Evolutionary conservation across 1,284 basidiomycete species (phyloP).

Genomic region (Puccinia triticina): DNA sequence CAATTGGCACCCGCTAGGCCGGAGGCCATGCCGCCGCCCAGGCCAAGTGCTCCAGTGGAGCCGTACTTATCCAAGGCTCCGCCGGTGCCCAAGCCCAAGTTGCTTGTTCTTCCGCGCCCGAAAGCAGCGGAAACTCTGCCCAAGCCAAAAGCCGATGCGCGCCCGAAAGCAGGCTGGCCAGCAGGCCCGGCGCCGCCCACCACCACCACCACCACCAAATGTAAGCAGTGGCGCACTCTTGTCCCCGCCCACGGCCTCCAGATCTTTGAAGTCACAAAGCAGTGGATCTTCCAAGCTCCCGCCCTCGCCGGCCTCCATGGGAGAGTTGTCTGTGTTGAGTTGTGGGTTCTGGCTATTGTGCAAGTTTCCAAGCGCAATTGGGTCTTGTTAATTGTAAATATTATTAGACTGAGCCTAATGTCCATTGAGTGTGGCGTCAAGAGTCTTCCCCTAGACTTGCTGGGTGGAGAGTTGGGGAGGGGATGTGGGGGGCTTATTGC

Average conservation of each 20-base stretch:
- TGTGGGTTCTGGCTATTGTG: no score
- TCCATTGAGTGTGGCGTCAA: no score
- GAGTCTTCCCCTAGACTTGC: no score
- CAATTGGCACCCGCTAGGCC: not conserved
- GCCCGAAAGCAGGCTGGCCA: not conserved
- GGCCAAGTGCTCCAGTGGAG: not conserved
- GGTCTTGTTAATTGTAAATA: no score
- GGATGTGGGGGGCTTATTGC: no score
- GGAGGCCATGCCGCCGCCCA: no score
- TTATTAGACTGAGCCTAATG: no score
- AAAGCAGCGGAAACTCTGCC: not conserved
- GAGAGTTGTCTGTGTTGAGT: no score
- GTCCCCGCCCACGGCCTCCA: not conserved
- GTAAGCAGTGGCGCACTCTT: constrained; percentile 2
- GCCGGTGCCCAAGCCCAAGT: not conserved
- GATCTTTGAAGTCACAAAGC: not conserved
- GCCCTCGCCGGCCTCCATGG: no score
- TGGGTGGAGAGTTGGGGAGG: no score
- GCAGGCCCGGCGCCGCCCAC: not conserved
- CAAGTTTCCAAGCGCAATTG: no score
- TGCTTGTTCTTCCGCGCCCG: not conserved
- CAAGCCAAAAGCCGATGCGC: not conserved
- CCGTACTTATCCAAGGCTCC: not conserved
- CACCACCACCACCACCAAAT: no score
- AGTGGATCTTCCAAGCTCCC: not conserved